These are phyloP conservation scores for Fusarium solani-melongenae DNA, from an alignment of 2,329 filamentous ascomycete species.

Conservation along the genomic window DNA sequence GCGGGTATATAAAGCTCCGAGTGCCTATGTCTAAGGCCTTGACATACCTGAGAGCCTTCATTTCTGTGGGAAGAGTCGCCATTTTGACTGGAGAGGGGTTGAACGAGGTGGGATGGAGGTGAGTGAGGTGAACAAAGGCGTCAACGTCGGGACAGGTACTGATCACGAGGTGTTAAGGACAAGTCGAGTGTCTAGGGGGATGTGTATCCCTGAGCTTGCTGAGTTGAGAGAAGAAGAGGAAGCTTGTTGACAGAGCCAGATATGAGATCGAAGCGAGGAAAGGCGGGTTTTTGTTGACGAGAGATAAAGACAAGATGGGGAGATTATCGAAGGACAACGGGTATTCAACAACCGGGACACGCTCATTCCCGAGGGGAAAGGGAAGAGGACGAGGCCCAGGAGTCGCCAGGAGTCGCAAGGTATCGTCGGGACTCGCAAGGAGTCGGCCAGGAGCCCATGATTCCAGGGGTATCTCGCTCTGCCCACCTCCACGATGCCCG, in stretches of 20 bases:
- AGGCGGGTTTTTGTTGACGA: conserved; percentile 5
- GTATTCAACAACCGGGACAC: conserved; percentile 21
- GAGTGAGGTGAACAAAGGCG: background rate
- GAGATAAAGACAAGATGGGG: conserved; percentile 7
- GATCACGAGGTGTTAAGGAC: background rate
- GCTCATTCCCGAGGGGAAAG: conserved; percentile 16
- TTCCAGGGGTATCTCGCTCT: conserved; percentile 16
- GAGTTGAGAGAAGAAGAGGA: background rate
- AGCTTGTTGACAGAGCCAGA: background rate
- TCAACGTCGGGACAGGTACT: background rate
- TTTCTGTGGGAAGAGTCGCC: conserved; percentile 61
- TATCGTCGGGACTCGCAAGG: background rate
- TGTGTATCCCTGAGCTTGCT: background rate
- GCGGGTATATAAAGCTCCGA: conserved; percentile 18
- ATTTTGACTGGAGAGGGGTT: conserved; percentile 30
- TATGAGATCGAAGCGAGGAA: conserved; percentile 3
- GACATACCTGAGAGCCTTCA: conserved; percentile 71
- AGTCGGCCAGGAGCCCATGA: conserved; percentile 14
- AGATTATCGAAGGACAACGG: conserved; percentile 13
- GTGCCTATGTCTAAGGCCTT: background rate
- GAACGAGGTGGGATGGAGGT: background rate
- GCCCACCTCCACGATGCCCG: conserved; percentile 13
- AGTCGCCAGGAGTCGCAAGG: background rate
- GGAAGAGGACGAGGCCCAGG: conserved; percentile 12
- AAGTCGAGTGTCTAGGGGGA: background rate